phyloP scores from a whole-genome alignment of 139 green algal species.

The Chlamydomonas schloesseri region DNA sequence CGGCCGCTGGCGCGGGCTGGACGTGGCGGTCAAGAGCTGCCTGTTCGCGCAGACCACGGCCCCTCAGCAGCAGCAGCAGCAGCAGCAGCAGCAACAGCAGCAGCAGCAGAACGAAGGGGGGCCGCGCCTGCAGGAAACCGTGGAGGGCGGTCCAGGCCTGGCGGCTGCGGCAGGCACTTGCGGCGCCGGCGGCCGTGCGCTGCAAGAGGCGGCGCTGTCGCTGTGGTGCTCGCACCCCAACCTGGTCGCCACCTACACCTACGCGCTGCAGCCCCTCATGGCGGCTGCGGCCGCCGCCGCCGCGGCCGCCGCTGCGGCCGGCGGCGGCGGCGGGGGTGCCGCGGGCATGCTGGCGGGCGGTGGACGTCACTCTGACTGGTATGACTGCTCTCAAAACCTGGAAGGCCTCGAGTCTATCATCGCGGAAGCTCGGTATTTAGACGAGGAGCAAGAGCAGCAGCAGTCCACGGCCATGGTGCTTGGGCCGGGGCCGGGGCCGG shows the following conservation, averaged over 20 bases:
- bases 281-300: background rate
- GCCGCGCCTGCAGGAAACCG: no score
- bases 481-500: no score
- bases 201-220: slow-evolving; percentile 5
- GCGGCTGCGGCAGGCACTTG: no score
- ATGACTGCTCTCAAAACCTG: background rate
- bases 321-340: no score
- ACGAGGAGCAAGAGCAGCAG: no score
- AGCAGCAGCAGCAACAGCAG: background rate
- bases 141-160: no score
- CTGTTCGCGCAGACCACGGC: background rate
- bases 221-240: slow-evolving; percentile 13
- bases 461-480: no score
- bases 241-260: slow-evolving; percentile 28
- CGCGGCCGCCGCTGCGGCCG: no score
- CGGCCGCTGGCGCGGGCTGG: slow-evolving; percentile 2
- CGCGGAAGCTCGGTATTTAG: background rate
- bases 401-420: background rate
- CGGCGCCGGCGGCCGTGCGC: background rate
- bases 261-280: slow-evolving; percentile 14
- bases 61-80: no score
- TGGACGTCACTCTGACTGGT: background rate
- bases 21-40: slow-evolving; percentile 12
- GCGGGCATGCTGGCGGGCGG: no score
- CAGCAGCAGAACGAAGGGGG: no score